Evolutionary conservation across 192 early-diverging fungal genomes (phyloP).

Genomic region (Allomyces macrogynus): DNA sequence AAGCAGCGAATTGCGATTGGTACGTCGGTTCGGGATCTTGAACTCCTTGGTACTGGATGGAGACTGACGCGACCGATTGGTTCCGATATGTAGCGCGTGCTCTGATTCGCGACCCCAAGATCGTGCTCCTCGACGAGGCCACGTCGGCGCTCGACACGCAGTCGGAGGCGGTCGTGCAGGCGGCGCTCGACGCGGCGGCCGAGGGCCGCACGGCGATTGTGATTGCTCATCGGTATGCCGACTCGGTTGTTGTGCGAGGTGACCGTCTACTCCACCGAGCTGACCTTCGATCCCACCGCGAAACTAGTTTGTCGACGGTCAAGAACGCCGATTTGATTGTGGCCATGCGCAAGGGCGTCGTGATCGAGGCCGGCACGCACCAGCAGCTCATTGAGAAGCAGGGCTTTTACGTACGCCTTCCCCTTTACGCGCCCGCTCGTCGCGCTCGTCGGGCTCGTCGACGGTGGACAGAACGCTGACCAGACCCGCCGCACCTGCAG

Average conservation of each 20-base stretch:
- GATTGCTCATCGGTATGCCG: conserved; percentile 35
- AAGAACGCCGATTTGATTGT: conserved; percentile 10
- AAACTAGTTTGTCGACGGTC: conserved; percentile 3
- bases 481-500: too few species aligned
- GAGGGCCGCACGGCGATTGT: conserved; percentile 43
- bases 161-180: conserved; percentile 31
- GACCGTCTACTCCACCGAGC: too few species aligned
- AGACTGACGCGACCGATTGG: too few species aligned
- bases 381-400: conserved; percentile 8
- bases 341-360: conserved; percentile 10
- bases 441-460: too few species aligned
- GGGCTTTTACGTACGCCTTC: conserved; percentile 13
- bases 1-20: conserved; percentile 5
- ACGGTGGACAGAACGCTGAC: too few species aligned
- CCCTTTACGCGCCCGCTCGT: too few species aligned
- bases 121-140: conserved; percentile 26
- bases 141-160: conserved; percentile 31
- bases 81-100: conserved; percentile 20
- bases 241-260: too few species aligned
- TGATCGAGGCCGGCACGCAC: conserved; percentile 19
- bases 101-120: conserved; percentile 17
- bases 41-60: too few species aligned
- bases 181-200: conserved; percentile 30
- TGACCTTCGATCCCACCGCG: too few species aligned
- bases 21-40: too few species aligned